Conservation (phyloP, 139 green algal species). For the Coccomyxa sp. region DNA sequence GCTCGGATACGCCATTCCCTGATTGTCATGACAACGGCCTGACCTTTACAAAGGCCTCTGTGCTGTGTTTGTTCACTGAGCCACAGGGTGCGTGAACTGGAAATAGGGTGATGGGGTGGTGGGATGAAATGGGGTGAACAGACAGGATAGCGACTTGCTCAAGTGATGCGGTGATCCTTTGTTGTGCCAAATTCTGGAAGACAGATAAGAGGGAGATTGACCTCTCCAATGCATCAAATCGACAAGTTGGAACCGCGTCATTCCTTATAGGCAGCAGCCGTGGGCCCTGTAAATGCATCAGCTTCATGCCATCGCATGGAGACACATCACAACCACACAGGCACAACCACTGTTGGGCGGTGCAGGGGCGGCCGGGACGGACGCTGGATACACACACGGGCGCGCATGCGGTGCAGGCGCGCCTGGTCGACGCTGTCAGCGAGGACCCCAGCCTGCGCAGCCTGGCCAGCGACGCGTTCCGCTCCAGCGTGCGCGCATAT, state of each 20-base stretch:
- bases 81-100: not conserved
- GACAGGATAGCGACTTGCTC: not conserved
- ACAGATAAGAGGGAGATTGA: no score
- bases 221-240: no score
- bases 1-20: not conserved
- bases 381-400: conserved; percentile 26
- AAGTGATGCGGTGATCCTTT: no score
- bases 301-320: not conserved
- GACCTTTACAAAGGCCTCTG: not conserved
- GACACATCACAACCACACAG: not conserved
- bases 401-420: conserved; percentile 22
- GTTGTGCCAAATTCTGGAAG: no score
- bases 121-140: no score
- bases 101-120: no score
- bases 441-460: conserved; percentile 28
- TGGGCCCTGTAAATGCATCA: no score
- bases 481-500: conserved; percentile 72
- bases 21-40: not conserved
- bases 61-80: not conserved
- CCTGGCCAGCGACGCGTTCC: conserved; percentile 76
- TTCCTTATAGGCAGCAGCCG: no score
- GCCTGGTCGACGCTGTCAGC: conserved; percentile 40
- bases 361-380: no score
- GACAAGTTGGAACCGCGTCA: no score
- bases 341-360: no score